phyloP scores from a whole-genome alignment of 2,329 filamentous ascomycete genomes.

The Xylariaceae sp. region DNA sequence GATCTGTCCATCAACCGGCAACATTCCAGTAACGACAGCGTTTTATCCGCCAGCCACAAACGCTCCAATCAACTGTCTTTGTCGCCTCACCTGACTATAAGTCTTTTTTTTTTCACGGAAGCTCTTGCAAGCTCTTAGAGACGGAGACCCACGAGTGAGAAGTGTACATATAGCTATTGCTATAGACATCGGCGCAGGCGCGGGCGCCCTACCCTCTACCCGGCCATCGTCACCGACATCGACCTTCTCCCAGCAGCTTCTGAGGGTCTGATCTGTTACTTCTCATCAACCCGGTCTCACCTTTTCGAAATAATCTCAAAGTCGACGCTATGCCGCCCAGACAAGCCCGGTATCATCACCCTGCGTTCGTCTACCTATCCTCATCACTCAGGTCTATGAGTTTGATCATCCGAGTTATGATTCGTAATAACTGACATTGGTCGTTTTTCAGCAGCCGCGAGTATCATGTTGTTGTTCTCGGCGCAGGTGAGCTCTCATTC shows the following conservation, averaged over 20 bases:
- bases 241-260: conserved; percentile 15
- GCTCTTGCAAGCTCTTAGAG: neutral
- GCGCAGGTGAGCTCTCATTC: conserved; percentile 56
- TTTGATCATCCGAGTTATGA: neutral
- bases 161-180: neutral
- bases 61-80: conserved; percentile 1
- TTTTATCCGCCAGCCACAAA: neutral
- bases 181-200: conserved; percentile 10
- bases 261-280: conserved; percentile 12
- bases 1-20: neutral
- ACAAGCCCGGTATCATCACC: conserved; percentile 29
- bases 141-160: conserved; percentile 2
- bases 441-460: conserved; percentile 52
- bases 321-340: conserved; percentile 27
- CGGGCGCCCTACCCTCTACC: conserved; percentile 11
- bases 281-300: conserved; percentile 13
- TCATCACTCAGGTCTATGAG: conserved; percentile 7
- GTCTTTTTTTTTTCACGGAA: neutral
- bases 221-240: neutral
- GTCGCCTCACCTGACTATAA: neutral
- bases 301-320: conserved; percentile 16
- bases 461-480: conserved; percentile 77
- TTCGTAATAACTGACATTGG: conserved; percentile 26
- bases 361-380: conserved; percentile 30
- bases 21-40: neutral